A percentile compares a stretch with the other conserved stretches of the same genome.
phyloP scores from a whole-genome alignment of 75 land plant genomes.

The Azolla pinnata region DNA sequence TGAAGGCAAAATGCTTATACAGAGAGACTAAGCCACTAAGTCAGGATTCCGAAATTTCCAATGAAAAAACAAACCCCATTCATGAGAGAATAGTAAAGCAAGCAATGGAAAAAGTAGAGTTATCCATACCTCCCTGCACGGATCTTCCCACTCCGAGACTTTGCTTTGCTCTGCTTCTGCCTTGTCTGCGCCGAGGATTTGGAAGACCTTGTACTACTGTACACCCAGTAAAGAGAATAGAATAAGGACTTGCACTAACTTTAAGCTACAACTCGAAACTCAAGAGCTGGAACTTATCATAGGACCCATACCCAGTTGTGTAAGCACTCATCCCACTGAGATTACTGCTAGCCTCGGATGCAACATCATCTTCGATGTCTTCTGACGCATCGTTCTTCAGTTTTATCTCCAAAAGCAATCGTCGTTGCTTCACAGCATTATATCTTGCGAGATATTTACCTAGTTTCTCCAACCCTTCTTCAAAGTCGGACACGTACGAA shows the following conservation, averaged over 20 bases:
- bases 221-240: background rate
- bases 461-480: conserved; percentile 82
- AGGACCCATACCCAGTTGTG: conserved; percentile 55
- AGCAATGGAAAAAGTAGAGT: background rate
- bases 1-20: too few species aligned
- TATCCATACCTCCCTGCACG: conserved; percentile 85
- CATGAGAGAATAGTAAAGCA: conserved; percentile 5
- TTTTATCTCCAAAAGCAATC: conserved; percentile 66
- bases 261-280: too few species aligned
- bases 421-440: conserved; percentile 76
- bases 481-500: conserved; percentile 44
- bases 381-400: conserved; percentile 41
- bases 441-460: conserved; percentile 83
- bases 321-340: conserved; percentile 99
- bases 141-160: conserved; percentile 64
- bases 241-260: too few species aligned
- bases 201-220: conserved; percentile 38
- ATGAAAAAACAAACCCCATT: background rate
- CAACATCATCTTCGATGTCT: conserved; percentile 66
- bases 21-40: background rate
- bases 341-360: conserved; percentile 71
- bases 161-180: conserved; percentile 25
- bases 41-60: background rate
- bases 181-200: conserved; percentile 33
- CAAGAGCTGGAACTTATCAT: too few species aligned